phyloP scores from a whole-genome alignment of 805 yeast genomes.

The Ogataea glucozyma region DNA sequence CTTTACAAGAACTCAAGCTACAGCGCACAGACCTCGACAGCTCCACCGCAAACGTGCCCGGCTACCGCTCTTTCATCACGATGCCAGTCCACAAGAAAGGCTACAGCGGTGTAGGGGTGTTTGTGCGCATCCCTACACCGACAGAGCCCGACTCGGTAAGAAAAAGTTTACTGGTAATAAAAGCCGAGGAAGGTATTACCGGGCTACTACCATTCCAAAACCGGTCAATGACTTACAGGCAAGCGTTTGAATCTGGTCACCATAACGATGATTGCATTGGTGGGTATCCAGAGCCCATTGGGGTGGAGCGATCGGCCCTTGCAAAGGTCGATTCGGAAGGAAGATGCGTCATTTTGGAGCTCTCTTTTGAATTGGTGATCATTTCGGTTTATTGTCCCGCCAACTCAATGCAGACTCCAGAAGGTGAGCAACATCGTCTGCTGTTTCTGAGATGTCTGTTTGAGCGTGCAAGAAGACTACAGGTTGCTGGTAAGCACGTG shows the following conservation, averaged over 20 bases:
- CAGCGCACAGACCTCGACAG: constrained; percentile 48
- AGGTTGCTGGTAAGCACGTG: constrained; percentile 61
- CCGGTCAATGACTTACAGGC: constrained; percentile 28
- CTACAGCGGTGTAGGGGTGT: constrained; percentile 90
- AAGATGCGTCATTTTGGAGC: constrained; percentile 72
- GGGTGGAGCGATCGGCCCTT: constrained; percentile 27
- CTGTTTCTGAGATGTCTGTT: constrained; percentile 61
- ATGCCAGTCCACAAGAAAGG: constrained; percentile 73
- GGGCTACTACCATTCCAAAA: constrained; percentile 49
- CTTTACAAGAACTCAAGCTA: constrained; percentile 84
- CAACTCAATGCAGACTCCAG: constrained; percentile 69
- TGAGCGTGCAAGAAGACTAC: constrained; percentile 58
- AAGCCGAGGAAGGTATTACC: constrained; percentile 91
- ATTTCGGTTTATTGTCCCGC: constrained; percentile 89
- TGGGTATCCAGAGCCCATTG: constrained; percentile 58
- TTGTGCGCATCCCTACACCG: constrained; percentile 53
- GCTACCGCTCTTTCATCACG: constrained; percentile 66
- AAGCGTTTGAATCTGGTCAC: constrained; percentile 21
- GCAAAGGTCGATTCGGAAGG: constrained; percentile 80
- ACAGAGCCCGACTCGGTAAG: constrained; percentile 41
- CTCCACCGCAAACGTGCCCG: constrained; percentile 43
- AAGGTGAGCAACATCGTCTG: constrained; percentile 60
- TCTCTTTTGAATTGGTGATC: constrained; percentile 60
- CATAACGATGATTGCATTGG: constrained; percentile 51
- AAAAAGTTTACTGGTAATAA: constrained; percentile 51